phyloP scores from a whole-genome alignment of 768 basidiomycete genomes.

The Cytidiella melzeri region DNA sequence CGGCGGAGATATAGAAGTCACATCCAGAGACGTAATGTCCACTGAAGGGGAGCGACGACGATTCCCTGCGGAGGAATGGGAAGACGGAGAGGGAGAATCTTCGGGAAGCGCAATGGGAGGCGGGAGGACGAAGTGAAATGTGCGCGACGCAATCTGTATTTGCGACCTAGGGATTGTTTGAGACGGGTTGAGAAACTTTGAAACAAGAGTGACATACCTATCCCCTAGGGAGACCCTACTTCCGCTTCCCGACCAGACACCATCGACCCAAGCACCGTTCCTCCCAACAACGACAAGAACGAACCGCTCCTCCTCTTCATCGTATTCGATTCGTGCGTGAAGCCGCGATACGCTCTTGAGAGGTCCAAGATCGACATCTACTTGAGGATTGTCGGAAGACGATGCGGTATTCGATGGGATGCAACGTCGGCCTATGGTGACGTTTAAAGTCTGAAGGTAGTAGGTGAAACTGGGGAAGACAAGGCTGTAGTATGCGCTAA shows the following conservation, averaged over 20 bases:
- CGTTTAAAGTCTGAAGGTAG: conserved; percentile 91
- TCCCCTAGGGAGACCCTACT: conserved; percentile 81
- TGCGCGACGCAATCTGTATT: conserved; percentile 95
- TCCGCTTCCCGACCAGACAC: conserved; percentile 89
- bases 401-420: conserved; percentile 55
- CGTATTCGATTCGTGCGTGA: conserved; percentile 93
- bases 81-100: conserved; percentile 77
- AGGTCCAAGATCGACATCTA: conserved; percentile 90
- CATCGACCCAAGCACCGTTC: conserved; percentile 98
- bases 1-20: conserved; percentile 49
- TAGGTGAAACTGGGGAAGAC: conserved; percentile 94
- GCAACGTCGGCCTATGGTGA: conserved; percentile 91
- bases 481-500: conserved; percentile 89
- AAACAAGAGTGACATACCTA: conserved; percentile 44
- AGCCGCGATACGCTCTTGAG: conserved; percentile 97
- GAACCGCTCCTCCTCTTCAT: conserved; percentile 84
- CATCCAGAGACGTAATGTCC: conserved; percentile 64
- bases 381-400: conserved; percentile 48
- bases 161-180: conserved; percentile 57
- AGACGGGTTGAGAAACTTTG: not conserved
- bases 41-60: conserved; percentile 71
- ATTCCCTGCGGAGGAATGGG: conserved; percentile 53
- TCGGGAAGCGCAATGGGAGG: conserved; percentile 76
- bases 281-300: conserved; percentile 89
- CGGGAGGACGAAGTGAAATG: conserved; percentile 94